Base-by-base conservation (phyloP, 306 rosid species). In the Lathyrus oleraceus region DNA sequence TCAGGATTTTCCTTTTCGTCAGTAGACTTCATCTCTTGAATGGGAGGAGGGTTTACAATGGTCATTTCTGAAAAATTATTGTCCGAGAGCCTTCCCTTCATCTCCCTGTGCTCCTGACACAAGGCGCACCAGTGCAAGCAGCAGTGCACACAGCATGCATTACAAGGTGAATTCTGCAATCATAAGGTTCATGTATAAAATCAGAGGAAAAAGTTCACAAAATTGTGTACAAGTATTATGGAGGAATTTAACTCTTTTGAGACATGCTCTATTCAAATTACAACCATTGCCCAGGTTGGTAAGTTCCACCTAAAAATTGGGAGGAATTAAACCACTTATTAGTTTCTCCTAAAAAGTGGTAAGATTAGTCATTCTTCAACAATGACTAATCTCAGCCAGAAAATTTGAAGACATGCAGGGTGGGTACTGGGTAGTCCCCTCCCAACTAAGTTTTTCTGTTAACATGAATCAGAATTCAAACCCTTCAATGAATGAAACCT, bases 81-180 rank as follows among this genome's bases (percentile, higher is more conserved):
- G 42, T 95, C 96, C 0, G 97, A 75, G 27, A 95, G 96, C 47
- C 96, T 81, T 38, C 87, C 88, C 78, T 86, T 87, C 93, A 86
- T 89, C 92, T 95, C 99, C 78, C 96, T 74, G 82, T 95, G 99
- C 87, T 95, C 97, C 74, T 91, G 96, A 78, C 99, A 95, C 76
- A 95, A 54, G 82, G 97, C 99, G 17, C 99, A 91, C 96, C 96
- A 87, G 82, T 94, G 97, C 73, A 85, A 73, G 82, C 96, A 95
- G 83, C 99, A 95, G 72, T 95, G 95, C 25, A 89, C 95, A 86
- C 88, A 70, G 85, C 99, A 95, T 38, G 97, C 95, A 61, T 89
- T 92, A 38, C 97, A 87, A 0, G 95, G 99, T 4, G 91, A 83
- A 81, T 94, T 84, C 96, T 95, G 81, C 88, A 77, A 23, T 42